Evolutionary conservation across 306 rosid species (phyloP).

Genomic region (Castanospermum australe): DNA sequence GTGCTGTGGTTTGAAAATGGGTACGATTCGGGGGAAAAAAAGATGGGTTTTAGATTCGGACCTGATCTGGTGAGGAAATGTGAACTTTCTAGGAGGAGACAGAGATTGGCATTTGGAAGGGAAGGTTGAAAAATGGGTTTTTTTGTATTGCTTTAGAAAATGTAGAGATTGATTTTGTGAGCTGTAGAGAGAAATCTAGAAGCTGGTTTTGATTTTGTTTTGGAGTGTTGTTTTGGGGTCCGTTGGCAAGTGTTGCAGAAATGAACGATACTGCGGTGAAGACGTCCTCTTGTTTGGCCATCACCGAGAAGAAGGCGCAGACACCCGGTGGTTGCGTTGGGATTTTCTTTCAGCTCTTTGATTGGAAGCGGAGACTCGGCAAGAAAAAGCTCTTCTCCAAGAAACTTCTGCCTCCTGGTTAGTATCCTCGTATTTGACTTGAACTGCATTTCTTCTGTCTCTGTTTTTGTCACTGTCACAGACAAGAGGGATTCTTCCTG

Average conservation of each 20-base stretch:
- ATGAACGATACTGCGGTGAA: slow-evolving; percentile 63
- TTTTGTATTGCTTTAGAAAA: background rate
- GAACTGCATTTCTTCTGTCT: background rate
- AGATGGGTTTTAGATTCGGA: background rate
- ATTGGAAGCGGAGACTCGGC: slow-evolving; percentile 81
- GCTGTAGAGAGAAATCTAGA: slow-evolving; percentile 13
- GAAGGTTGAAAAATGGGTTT: background rate
- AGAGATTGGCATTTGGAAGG: background rate
- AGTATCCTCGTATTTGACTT: background rate
- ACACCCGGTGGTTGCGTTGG: slow-evolving; percentile 84
- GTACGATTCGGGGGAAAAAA: background rate
- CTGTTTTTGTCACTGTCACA: background rate
- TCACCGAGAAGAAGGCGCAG: slow-evolving; percentile 66
- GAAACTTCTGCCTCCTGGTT: slow-evolving; percentile 82
- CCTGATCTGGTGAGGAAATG: slow-evolving; percentile 6
- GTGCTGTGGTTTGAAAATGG: background rate
- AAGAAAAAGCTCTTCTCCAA: slow-evolving; percentile 84
- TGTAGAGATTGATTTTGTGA: slow-evolving; percentile 26
- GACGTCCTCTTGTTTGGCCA: slow-evolving; percentile 53
- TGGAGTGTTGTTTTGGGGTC: background rate
- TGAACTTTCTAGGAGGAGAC: background rate
- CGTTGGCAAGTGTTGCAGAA: slow-evolving; percentile 23
- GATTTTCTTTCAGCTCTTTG: slow-evolving; percentile 89
- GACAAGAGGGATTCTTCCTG: background rate
- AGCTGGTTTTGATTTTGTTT: slow-evolving; percentile 10